Percentiles rank a stretch among this genome's conserved stretches.
phyloP scores from a whole-genome alignment of 805 yeast genomes.

The Diddensiella caesifluorescens region DNA sequence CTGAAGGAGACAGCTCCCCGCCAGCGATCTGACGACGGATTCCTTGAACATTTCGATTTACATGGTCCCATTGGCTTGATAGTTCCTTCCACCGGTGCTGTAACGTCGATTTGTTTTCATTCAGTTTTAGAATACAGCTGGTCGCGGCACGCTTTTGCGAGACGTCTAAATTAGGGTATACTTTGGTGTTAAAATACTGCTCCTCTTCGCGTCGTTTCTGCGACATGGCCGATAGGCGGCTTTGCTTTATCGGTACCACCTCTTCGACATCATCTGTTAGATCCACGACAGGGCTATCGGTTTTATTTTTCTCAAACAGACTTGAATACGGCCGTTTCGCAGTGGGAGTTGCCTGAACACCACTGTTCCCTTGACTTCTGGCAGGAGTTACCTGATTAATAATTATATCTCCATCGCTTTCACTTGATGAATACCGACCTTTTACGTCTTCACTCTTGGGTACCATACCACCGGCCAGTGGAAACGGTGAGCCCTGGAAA shows the following conservation, averaged over 20 bases:
- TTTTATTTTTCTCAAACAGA: conserved; percentile 4
- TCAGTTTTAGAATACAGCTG: neutral
- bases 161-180: neutral
- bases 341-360: too few relatives aligned
- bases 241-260: neutral
- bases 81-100: neutral
- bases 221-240: neutral
- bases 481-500: too few relatives aligned
- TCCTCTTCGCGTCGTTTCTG: neutral
- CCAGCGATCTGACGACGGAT: neutral
- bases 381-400: too few relatives aligned
- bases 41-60: neutral
- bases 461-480: too few relatives aligned
- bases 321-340: conserved; percentile 8
- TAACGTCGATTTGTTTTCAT: neutral
- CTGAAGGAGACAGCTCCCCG: neutral
- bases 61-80: neutral
- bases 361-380: too few relatives aligned
- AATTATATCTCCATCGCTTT: too few relatives aligned
- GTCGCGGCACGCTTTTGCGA: neutral
- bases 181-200: neutral
- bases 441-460: too few relatives aligned
- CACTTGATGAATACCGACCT: too few relatives aligned
- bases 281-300: conserved; percentile 4
- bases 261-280: conserved; percentile 2